Base-by-base conservation (phyloP, 148 eudicot species). In the Diospyros kaki region DNA sequence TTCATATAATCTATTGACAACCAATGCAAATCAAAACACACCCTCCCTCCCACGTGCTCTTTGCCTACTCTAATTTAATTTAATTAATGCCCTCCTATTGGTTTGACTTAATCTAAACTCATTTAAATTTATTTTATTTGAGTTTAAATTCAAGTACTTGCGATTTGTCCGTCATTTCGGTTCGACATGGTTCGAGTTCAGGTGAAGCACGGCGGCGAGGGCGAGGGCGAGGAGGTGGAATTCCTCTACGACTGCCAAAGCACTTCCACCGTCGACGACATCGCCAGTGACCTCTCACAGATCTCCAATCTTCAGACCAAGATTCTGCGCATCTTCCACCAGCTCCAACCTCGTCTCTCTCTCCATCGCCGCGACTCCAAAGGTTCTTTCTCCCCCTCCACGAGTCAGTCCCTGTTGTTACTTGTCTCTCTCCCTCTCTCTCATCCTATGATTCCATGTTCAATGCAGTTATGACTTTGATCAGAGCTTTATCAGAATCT, bases 401-500 rank as follows among this genome's bases (percentile, higher is more conserved):
- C 40, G 11, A 61, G 6, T 50, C 14, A 17, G 28, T 46, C 28
- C 41, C 54, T n/a, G 8, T 66, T 38, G 1, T 18, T 52, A 17
- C 6, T 13, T 68, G 13, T 68, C 52, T 44, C 28, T 5, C n/a
- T 43, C 50, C 46, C 53, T 66, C 17, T 66, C 12, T 2, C 28
- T 48, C 18, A 1, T 9, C 48, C 9, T 67, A 9, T 6, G 1
- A 13, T 64, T 42, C 14, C 44, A 9, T 52, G 28, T 44, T 68
- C n/a, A n/a, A 3, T 68, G 59, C 72, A 68, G 72, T 68, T 3
- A 3, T 28, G 17, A 18, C 58, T 68, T 38, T 68, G 28, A 3
- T 52, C 43, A 68, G 58, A 68, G 72, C 72, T 68, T 68, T 68
- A 68, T 68, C 72, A 10, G 72, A 68, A 68, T 58, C 72, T 15